Evolutionary conservation across 1,139 yeast species (phyloP), one percentile per base, ranked within the genome.

Genomic region (Candida labiduridarum): DNA sequence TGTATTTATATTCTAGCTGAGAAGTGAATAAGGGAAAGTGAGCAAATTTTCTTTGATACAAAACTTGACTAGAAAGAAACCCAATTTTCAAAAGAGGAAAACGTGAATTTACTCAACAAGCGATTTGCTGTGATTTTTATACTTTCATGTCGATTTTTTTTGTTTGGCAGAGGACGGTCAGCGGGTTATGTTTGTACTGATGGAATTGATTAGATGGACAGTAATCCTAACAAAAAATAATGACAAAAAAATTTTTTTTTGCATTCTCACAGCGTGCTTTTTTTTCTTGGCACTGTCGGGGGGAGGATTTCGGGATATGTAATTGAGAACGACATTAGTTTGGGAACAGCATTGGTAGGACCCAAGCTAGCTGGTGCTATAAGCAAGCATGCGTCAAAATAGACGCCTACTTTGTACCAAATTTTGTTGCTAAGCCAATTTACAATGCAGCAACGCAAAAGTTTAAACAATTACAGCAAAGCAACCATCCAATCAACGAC

Each of bases 1-100:
- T 44, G 9, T 34, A 18, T 36, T 36, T 36, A 36, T 36, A 36
- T 38, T 35, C 41, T 38, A 38, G 41, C 30, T 10, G 29, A 38
- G 41, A 12, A 38, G 22, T 16, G 22, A 12, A 38, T 12, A 19
- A 38, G 41, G 22, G 12, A 15, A 38, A 38, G 15, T 22, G 8
- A 29, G 30, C 16, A 38, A 38, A 18, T 18, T 36, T 22, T 38
- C 22, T 19, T 12, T 30, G 29, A 41, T 41, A 25, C 44, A 30
- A 30, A 41, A 18, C 19, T 30, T 41, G 44, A 44, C 41, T 31
- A 42, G 36, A 45, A 44, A 46, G 52, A 47, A 47, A 49, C 51
- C 44, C 44, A 9, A 38, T 38, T 35, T 38, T 38, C 41, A 41
- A 41, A 41, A 31, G 27, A 41, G 44, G 44, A 41, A 41, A 41